phyloP scores from a whole-genome alignment of 2,329 filamentous ascomycete genomes.

The Botrytis squamosa region DNA sequence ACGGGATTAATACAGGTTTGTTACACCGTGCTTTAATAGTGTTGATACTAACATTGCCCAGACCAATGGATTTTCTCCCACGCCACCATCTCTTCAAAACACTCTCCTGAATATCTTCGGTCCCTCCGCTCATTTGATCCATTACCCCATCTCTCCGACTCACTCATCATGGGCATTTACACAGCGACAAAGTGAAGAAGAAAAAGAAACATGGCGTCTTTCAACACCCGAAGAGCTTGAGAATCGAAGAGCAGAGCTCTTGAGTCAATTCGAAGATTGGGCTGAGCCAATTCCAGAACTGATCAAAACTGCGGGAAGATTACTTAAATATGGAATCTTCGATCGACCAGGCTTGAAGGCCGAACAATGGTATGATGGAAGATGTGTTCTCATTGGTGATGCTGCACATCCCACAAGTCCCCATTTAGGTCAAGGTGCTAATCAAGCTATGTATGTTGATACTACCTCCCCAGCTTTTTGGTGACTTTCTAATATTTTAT shows the following conservation, averaged over 20 bases:
- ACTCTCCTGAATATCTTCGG: slow-evolving; percentile 22
- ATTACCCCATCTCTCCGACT: slow-evolving; percentile 14
- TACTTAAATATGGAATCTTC: slow-evolving; percentile 22
- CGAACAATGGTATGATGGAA: slow-evolving; percentile 39
- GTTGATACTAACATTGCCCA: not conserved
- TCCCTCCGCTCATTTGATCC: slow-evolving; percentile 15
- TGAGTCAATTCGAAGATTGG: slow-evolving; percentile 17
- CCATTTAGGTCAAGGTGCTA: slow-evolving; percentile 26
- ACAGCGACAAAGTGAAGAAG: slow-evolving; percentile 4
- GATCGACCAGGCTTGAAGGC: slow-evolving; percentile 20
- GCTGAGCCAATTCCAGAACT: slow-evolving; percentile 12
- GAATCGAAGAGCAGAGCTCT: not conserved
- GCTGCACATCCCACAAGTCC: slow-evolving; percentile 47
- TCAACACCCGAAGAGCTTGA: not conserved
- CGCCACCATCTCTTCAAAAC: not conserved
- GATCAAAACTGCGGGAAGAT: slow-evolving; percentile 16
- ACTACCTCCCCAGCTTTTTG: not conserved
- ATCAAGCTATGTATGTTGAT: slow-evolving; percentile 22
- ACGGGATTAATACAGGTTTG: slow-evolving; percentile 21
- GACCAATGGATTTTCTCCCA: slow-evolving; percentile 14
- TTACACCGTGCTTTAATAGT: not conserved
- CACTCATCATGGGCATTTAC: slow-evolving; percentile 23
- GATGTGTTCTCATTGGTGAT: slow-evolving; percentile 52
- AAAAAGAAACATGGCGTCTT: slow-evolving; percentile 16
- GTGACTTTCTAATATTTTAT: not conserved